phyloP scores from a whole-genome alignment of 78 protist genomes.

The Dictyostelium discoideum region DNA sequence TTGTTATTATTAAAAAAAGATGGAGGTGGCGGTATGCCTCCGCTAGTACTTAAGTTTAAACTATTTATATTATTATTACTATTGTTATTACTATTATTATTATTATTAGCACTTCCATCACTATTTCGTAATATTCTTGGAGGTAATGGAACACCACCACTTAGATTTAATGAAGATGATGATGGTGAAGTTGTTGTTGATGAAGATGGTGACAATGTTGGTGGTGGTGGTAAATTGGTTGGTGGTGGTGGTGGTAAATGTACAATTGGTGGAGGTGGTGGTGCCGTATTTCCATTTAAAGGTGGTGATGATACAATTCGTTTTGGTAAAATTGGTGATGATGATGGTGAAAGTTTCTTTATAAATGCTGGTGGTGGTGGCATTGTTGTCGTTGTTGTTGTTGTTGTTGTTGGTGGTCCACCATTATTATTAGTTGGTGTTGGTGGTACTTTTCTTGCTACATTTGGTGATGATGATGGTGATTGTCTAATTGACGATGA shows the following conservation, averaged over 20 bases:
- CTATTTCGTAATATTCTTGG: neutral
- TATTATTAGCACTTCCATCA: neutral
- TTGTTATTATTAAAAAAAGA: neutral
- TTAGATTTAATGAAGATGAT: neutral
- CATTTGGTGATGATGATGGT: conserved; percentile 22
- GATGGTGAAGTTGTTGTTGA: neutral
- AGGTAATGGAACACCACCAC: conserved; percentile 29
- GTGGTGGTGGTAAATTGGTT: neutral
- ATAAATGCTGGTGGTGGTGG: neutral
- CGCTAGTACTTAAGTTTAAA: neutral
- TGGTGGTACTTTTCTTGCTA: conserved; percentile 2
- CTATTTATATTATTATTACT: neutral
- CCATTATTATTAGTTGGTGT: neutral
- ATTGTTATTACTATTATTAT: neutral
- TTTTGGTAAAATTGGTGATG: conserved; percentile 5
- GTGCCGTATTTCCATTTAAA: neutral
- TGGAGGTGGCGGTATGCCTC: conserved; percentile 20
- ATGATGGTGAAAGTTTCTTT: neutral
- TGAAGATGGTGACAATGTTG: neutral
- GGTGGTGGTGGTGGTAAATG: neutral
- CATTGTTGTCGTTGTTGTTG: neutral
- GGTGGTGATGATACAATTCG: neutral
- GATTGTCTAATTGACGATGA: neutral
- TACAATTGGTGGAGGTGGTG: conserved; percentile 9
- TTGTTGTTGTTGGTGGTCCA: neutral